Percentiles rank a stretch among this genome's conserved stretches.
These are phyloP conservation scores for Fomitopsis schrenkii DNA, from an alignment of 1,284 basidiomycete genomes.

Conservation along the genomic window DNA sequence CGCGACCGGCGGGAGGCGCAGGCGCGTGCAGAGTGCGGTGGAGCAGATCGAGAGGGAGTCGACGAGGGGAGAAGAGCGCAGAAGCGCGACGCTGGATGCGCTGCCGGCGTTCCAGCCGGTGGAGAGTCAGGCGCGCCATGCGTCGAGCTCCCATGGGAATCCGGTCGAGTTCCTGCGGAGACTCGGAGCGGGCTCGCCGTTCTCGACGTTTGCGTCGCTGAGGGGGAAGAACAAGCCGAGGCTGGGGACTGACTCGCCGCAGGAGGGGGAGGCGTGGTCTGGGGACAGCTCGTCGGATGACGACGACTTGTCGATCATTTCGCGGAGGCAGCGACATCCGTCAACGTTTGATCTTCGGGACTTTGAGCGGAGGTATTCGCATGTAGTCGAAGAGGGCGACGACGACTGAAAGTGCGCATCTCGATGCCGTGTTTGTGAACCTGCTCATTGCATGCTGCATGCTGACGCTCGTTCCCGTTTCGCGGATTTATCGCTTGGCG, in stretches of 20 bases:
- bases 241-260: constrained; percentile 18
- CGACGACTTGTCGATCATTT: constrained; percentile 37
- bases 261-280: constrained; percentile 44
- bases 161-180: constrained; percentile 37
- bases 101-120: constrained; percentile 14
- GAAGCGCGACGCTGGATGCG: constrained; percentile 26
- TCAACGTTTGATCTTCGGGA: constrained; percentile 19
- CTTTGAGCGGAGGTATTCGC: constrained; percentile 14
- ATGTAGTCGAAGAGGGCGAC: constrained; percentile 8
- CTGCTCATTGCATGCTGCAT: neutral
- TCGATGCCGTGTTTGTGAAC: too few species aligned
- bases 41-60: constrained; percentile 3
- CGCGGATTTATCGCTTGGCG: too few species aligned
- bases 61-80: constrained; percentile 17
- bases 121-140: constrained; percentile 8
- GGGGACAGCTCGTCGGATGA: constrained; percentile 67
- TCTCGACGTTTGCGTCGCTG: constrained; percentile 40
- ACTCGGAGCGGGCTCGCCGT: constrained; percentile 48
- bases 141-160: constrained; percentile 7
- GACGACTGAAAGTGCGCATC: constrained; percentile 4
- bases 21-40: constrained; percentile 8
- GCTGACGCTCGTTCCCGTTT: neutral
- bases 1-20: constrained; percentile 11
- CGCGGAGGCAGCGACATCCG: constrained; percentile 22
- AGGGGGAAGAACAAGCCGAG: constrained; percentile 22